Evolutionary conservation across 208 protist genomes (phyloP), one percentile per base, ranked within the genome.

Genomic region (Trypanosoma caninum): DNA sequence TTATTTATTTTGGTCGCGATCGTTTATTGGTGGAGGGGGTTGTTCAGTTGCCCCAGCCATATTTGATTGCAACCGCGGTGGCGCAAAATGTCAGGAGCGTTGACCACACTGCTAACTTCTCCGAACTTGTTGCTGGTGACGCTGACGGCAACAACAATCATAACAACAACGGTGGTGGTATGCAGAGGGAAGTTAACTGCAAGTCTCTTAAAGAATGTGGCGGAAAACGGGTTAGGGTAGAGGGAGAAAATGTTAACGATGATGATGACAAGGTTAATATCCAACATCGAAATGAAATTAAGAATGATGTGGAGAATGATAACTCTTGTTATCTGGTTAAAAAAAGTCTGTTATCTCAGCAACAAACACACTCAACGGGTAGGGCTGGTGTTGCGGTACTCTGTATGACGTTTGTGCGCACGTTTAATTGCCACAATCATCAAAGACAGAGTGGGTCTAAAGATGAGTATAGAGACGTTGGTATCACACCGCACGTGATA

Each of bases 11-110:
- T 23, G 76, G 76, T n/a, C 60, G 54, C 11, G 60, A 82, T 23
- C 63, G 67, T 14, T 30, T 88, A n/a, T 51, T 88, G 1, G 72
- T 88, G 10, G 77, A 88, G 53, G 77, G 82, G 3, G 69, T 84
- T 25, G 59, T 84, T 3, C 52, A 60, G 28, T 20, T 58, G 6
- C 4, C 23, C 38, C 30, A 40, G 20, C n/a, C 33, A 13, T 10
- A 27, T 5, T 10, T 27, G 0, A 34, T 6, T 6, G 33, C 10
- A n/a, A n/a, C n/a, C 20, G 55, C 23, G 22, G 25, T 10, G n/a
- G 7, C 1, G 41, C 41, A 16, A 7, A 1, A 20, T 23, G 41
- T 7, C 18, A 46, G 25, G 41, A 20, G 41, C 18, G 41, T 3
- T 3, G n/a, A 1, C 41, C 13, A 13, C 25, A 20, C n/a, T 20